phyloP scores from a whole-genome alignment of 352 stramenopile genomes.

The Pythium sukuiense region DNA sequence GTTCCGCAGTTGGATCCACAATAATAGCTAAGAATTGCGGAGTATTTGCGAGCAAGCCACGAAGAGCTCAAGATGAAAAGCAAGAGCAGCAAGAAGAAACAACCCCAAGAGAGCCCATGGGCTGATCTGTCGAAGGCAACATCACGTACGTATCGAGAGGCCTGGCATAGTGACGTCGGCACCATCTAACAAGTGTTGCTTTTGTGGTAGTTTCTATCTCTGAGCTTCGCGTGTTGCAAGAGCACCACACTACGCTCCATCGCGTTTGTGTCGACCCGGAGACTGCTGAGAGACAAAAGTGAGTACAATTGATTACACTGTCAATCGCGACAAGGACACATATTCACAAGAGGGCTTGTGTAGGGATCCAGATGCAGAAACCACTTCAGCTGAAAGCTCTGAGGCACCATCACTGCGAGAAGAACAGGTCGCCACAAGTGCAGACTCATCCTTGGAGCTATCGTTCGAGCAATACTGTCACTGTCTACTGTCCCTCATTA shows the following conservation, averaged over 20 bases:
- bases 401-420: slow-evolving; percentile 5
- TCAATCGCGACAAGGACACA: neutral
- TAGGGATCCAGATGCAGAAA: neutral
- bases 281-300: slow-evolving; percentile 8
- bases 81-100: slow-evolving; percentile 33
- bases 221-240: slow-evolving; percentile 39
- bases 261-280: slow-evolving; percentile 39
- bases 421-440: slow-evolving; percentile 2
- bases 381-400: neutral
- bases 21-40: neutral
- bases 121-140: slow-evolving; percentile 35
- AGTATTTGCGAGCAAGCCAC: neutral
- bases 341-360: neutral
- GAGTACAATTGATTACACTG: neutral
- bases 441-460: slow-evolving; percentile 21
- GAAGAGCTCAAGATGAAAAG: slow-evolving; percentile 21
- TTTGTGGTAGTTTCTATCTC: slow-evolving; percentile 36
- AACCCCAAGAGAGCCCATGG: slow-evolving; percentile 29
- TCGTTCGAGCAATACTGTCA: slow-evolving; percentile 60
- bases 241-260: slow-evolving; percentile 44
- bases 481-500: slow-evolving; percentile 42
- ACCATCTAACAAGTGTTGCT: neutral
- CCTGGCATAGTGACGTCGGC: neutral
- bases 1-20: neutral
- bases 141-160: slow-evolving; percentile 27